Evolutionary conservation across 2,329 filamentous ascomycete species (phyloP), one percentile per base, ranked within the genome.

Genomic region (Diplodia mutila): DNA sequence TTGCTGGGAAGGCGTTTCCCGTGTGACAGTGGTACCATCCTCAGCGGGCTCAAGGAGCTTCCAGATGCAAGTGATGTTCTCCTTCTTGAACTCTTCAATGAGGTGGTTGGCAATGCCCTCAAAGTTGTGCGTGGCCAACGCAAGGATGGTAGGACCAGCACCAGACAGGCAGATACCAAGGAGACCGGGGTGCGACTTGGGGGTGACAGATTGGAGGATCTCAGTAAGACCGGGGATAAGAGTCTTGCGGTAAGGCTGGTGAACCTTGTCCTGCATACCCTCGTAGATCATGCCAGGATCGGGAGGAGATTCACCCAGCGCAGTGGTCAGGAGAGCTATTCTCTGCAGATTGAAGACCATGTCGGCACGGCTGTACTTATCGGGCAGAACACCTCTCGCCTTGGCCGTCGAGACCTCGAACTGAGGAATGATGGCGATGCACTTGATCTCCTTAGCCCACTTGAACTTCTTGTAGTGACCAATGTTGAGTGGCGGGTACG

Each of bases 201-300:
- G 95, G 12, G 92, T 97, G 84, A 98, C 94, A 69, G 91, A 94
- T 78, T 93, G 88, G 64, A 99, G 88, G 65, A 99, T 94, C 77
- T 97, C 91, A 18, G 91, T 91, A 67, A 99, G 85, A 0, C 94
- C 95, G 1, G 95, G 95, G 72, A 99, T 97, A 70, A 99, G 87
- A 2, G 87, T 90, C 80, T 95, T 90, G 65, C 95, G 90, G 83
- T 99, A 98, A 52, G 93, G 95, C 80, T 99, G 95, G 82, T 99
- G 95, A 69, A 99, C 89, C 81, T 94, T 97, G 83, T 99, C 95
- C 82, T 98, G 95, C 95, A 99, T 99, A 55, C 94, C 94, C 57
- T 96, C 89, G 82, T 96, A 96, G 78, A 99, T 99, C 80, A 97
- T 90, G 74, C 96, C 90, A 25, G 95, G 90, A 76, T 97, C 91